A percentile compares a stretch with the other conserved stretches of the same genome.
Conservation (phyloP, 805 yeast genomes). For the Hyphopichia homilentoma region DNA sequence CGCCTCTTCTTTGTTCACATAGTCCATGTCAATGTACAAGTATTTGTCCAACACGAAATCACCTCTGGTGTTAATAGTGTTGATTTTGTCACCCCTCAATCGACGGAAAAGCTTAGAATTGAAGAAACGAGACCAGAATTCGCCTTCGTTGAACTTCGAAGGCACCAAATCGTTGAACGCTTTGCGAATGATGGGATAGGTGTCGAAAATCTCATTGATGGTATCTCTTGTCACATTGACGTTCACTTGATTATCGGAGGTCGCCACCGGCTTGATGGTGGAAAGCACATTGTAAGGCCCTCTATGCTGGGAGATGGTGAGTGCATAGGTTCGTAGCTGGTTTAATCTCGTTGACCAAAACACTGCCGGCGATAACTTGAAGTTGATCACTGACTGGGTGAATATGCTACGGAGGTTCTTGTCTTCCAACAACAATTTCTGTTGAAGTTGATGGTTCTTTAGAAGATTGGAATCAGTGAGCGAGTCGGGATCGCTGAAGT, state of each 20-base stretch:
- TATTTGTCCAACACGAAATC: slow-evolving; percentile 85
- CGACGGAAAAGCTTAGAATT: slow-evolving; percentile 84
- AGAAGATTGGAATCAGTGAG: slow-evolving; percentile 48
- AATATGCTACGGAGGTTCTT: slow-evolving; percentile 68
- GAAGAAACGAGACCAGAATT: slow-evolving; percentile 95
- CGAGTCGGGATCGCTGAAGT: slow-evolving; percentile 20
- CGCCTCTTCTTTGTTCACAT: slow-evolving; percentile 34
- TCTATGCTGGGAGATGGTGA: slow-evolving; percentile 75
- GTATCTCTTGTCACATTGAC: slow-evolving; percentile 89
- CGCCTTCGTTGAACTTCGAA: slow-evolving; percentile 72
- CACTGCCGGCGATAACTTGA: slow-evolving; percentile 71
- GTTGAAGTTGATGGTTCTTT: slow-evolving; percentile 74
- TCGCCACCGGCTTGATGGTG: slow-evolving; percentile 90
- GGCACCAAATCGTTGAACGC: slow-evolving; percentile 94
- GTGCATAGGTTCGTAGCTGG: slow-evolving; percentile 78
- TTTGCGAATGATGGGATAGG: slow-evolving; percentile 84
- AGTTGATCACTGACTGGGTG: slow-evolving; percentile 80
- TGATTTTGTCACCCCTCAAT: slow-evolving; percentile 81
- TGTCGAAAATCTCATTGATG: slow-evolving; percentile 83
- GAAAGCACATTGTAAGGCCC: slow-evolving; percentile 94
- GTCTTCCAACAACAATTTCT: slow-evolving; percentile 67
- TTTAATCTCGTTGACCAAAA: slow-evolving; percentile 86
- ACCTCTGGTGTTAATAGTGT: slow-evolving; percentile 67
- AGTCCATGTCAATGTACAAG: slow-evolving; percentile 63
- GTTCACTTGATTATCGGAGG: slow-evolving; percentile 88